phyloP scores from a whole-genome alignment of 2,329 filamentous ascomycete species.

The Colletotrichum musae region DNA sequence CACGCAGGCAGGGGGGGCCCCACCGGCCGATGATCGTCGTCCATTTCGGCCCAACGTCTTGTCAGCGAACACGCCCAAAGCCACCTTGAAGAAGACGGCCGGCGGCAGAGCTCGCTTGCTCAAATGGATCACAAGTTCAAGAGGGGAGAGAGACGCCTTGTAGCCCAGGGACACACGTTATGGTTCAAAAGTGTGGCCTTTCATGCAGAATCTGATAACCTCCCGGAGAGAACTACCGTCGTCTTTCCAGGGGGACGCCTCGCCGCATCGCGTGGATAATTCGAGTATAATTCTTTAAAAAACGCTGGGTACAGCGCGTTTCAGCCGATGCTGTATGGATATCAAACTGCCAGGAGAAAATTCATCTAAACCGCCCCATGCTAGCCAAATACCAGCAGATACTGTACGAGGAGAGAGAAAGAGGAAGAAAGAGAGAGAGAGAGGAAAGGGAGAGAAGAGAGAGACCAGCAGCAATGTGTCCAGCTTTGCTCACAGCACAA shows the following conservation, averaged over 20 bases:
- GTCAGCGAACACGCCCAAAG: neutral
- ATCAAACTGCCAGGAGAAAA: conserved; percentile 30
- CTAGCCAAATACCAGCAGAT: neutral
- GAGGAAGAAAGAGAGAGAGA: neutral
- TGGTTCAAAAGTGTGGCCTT: too few relatives aligned
- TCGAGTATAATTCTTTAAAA: neutral
- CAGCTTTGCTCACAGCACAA: conserved; percentile 4
- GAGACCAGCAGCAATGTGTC: neutral
- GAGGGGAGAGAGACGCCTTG: too few relatives aligned
- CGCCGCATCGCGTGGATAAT: neutral
- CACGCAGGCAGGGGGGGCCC: conserved; percentile 23
- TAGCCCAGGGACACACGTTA: too few relatives aligned
- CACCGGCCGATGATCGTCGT: conserved; percentile 33
- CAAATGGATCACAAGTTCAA: too few relatives aligned
- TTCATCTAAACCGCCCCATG: conserved; percentile 37
- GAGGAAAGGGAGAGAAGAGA: too few relatives aligned
- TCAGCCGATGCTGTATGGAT: conserved; percentile 15
- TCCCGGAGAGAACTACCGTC: too few relatives aligned
- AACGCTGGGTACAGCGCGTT: conserved; percentile 2
- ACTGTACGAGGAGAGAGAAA: neutral
- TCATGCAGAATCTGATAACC: too few relatives aligned
- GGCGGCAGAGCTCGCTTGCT: neutral
- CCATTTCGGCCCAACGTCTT: conserved; percentile 34
- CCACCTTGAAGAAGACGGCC: neutral
- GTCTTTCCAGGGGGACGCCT: too few relatives aligned